Base-by-base conservation (phyloP, 352 stramenopile species). In the Phytophthora sansomeana region DNA sequence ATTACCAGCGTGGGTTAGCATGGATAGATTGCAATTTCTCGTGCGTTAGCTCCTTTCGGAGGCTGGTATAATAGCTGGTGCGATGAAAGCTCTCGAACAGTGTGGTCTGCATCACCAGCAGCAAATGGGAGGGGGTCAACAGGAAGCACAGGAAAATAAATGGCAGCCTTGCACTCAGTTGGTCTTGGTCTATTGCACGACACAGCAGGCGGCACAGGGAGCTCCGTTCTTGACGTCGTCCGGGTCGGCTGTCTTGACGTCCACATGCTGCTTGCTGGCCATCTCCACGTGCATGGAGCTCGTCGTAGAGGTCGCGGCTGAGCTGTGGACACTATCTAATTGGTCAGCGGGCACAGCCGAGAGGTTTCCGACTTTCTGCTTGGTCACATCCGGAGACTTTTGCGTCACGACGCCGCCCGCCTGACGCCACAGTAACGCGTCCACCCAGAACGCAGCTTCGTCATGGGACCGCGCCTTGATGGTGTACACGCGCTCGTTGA, bases 401-500 rank as follows among this genome's bases (percentile, higher is more conserved):
- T 93, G 86, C 30, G 83, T 91, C 29, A 96, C 86, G 3, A 95
- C 71, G 42, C 82, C 81, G 2, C 88, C 88, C 2, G 85, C 83
- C 66, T 96, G 88, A 32, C 88, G 85, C 88, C 88, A 96, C 50
- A 96, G 63, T 52, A 96, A 69, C 26, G 88, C 88, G 51, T 96
- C 88, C 56, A 97, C 89, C 89, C 89, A 97, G 57, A 93, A 95
- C 16, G 81, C 74, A 0, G 89, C 89, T 64, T 97, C 89, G 38
- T 95, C 87, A 58, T 95, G 85, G 17, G 83, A 93, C 7, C 87
- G 71, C 14, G 89, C 88, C 74, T 97, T 97, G 78, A 97, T 95
- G 5, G 88, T 97, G 74, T 97, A 97, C 72, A 95, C 85, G 53
- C 89, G 85, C 73, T 97, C 88, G 53, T 97, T 96, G 28, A 97